phyloP scores from a whole-genome alignment of 2,329 filamentous ascomycete species.

The Trichoderma oligosporum region DNA sequence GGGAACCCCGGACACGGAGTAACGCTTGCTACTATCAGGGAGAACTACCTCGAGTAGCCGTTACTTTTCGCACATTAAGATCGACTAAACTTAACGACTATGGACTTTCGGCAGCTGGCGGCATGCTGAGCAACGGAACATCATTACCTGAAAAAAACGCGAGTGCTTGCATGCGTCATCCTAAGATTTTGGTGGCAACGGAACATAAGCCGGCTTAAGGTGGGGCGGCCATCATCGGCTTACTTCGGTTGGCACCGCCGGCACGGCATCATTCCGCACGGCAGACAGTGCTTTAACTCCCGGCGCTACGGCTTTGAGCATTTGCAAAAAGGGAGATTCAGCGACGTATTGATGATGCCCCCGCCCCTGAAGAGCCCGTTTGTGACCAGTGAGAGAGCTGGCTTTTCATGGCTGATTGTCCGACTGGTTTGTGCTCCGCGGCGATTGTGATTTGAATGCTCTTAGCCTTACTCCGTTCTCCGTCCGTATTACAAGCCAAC shows the following conservation, averaged over 20 bases:
- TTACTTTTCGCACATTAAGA: not conserved
- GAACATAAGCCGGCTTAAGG: slow-evolving; percentile 13
- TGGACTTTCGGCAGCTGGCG: slow-evolving; percentile 4
- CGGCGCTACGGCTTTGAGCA: slow-evolving; percentile 17
- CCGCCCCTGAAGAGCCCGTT: not conserved
- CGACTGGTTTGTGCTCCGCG: not conserved
- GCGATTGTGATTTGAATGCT: too few relatives aligned
- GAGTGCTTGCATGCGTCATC: slow-evolving; percentile 9
- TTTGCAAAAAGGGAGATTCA: slow-evolving; percentile 3
- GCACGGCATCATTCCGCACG: slow-evolving; percentile 26
- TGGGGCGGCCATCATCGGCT: slow-evolving; percentile 40
- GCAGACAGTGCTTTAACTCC: slow-evolving; percentile 1
- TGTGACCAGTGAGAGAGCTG: not conserved
- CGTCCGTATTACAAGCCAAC: not conserved
- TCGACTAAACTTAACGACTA: not conserved
- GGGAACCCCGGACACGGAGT: not conserved
- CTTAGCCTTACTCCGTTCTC: too few relatives aligned
- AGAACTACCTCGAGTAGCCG: slow-evolving; percentile 9
- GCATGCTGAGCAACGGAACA: slow-evolving; percentile 4
- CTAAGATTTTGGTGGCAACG: not conserved
- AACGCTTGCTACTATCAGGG: not conserved
- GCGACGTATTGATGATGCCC: slow-evolving; percentile 23
- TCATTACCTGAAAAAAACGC: not conserved
- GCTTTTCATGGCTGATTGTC: not conserved
- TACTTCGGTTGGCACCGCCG: slow-evolving; percentile 37